Evolutionary conservation across 495 filamentous ascomycete genomes (phyloP).

Genomic region (Penicillium coprophilum): DNA sequence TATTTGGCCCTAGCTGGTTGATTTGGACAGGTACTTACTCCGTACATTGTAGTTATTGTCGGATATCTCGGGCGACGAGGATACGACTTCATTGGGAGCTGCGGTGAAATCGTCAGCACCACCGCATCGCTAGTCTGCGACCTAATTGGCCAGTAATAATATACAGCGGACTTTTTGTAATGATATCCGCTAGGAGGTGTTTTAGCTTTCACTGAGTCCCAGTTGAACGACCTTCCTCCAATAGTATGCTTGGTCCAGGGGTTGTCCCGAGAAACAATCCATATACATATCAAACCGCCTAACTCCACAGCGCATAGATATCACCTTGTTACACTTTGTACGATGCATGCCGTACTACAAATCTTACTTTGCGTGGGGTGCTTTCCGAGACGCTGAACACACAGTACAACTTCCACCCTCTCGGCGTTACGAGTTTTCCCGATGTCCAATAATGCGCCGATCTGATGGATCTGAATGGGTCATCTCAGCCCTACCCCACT

Average conservation of each 20-base stretch:
- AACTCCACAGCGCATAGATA: background rate
- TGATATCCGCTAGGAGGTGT: background rate
- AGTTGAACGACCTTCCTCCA: background rate
- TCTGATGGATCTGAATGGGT: constrained; percentile 16
- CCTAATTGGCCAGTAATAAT: background rate
- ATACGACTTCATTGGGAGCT: constrained; percentile 10
- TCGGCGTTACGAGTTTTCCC: constrained; percentile 14
- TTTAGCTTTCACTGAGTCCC: background rate
- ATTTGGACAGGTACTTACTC: constrained; percentile 11
- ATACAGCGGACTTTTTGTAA: constrained; percentile 1
- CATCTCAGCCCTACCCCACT: constrained; percentile 29
- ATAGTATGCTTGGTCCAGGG: constrained; percentile 3
- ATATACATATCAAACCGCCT: background rate
- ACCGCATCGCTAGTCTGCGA: background rate
- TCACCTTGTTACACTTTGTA: background rate
- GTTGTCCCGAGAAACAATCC: background rate
- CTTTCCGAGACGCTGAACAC: background rate
- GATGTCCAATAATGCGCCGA: constrained; percentile 20
- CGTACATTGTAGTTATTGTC: constrained; percentile 8
- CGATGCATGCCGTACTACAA: background rate
- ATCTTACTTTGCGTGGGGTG: background rate
- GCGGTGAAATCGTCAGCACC: constrained; percentile 8
- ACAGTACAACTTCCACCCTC: background rate
- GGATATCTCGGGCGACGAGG: constrained; percentile 7
- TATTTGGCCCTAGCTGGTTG: constrained; percentile 12